Evolutionary conservation across 352 stramenopile species (phyloP).

Genomic region (Pythium pyrilobum): DNA sequence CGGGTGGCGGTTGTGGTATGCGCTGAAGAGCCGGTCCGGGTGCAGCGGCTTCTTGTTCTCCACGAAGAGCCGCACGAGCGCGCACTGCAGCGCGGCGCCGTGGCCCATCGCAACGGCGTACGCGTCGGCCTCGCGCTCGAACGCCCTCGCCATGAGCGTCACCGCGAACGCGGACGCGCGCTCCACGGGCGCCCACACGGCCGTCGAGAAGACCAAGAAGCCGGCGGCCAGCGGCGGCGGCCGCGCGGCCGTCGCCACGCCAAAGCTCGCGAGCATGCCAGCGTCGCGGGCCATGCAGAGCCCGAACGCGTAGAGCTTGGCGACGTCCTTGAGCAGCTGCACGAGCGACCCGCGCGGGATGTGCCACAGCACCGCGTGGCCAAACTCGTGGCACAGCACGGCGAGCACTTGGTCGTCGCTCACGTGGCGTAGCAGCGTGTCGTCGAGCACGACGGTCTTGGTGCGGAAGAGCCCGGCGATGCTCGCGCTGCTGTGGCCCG

Average conservation of each 20-base stretch:
- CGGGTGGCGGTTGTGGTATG: conserved; percentile 97
- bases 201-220: conserved; percentile 80
- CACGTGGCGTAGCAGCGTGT: conserved; percentile 93
- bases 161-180: conserved; percentile 57
- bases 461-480: conserved; percentile 92
- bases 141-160: conserved; percentile 55
- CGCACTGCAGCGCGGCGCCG: conserved; percentile 87
- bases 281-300: conserved; percentile 59
- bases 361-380: conserved; percentile 95
- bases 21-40: conserved; percentile 91
- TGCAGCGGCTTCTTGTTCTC: conserved; percentile 97
- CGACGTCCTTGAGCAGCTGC: conserved; percentile 20
- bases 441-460: conserved; percentile 96
- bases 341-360: conserved; percentile 39
- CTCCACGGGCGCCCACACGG: conserved; percentile 67
- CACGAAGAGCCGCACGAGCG: conserved; percentile 94
- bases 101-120: conserved; percentile 92
- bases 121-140: conserved; percentile 88
- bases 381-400: conserved; percentile 95
- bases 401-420: conserved; percentile 92
- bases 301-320: conserved; percentile 65
- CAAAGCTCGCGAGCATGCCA: conserved; percentile 30
- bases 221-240: conserved; percentile 64
- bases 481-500: conserved; percentile 84
- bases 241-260: conserved; percentile 33